These are phyloP conservation scores for Ballota nigra DNA, from an alignment of 257 asterid genomes.

Conservation along the genomic window DNA sequence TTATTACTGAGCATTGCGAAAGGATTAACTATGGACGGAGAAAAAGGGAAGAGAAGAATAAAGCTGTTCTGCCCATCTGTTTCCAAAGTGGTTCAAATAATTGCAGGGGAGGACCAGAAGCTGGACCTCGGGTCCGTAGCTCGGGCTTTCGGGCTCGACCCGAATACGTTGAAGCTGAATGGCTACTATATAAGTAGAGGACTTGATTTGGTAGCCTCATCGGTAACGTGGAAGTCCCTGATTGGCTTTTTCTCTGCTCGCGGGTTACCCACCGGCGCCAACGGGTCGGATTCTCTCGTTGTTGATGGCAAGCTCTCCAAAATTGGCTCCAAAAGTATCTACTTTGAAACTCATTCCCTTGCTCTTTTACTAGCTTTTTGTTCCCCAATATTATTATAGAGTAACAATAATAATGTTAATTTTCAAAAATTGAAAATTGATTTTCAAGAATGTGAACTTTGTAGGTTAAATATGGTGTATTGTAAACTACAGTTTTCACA, in stretches of 20 bases:
- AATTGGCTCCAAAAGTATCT: constrained; percentile 62
- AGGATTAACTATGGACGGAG: constrained; percentile 30
- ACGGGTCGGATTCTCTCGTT: constrained; percentile 51
- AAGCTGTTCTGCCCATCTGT: constrained; percentile 51
- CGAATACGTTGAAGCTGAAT: constrained; percentile 67
- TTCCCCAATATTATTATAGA: background rate
- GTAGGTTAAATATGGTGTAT: too few relatives aligned
- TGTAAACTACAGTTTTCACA: too few relatives aligned
- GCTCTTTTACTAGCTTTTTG: background rate
- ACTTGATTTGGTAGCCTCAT: constrained; percentile 60
- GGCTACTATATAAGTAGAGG: constrained; percentile 90
- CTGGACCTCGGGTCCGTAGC: constrained; percentile 74
- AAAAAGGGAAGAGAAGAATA: constrained; percentile 38
- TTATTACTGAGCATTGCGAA: background rate
- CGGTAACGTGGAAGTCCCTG: constrained; percentile 91
- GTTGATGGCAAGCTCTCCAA: constrained; percentile 65
- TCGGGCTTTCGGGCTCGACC: constrained; percentile 72
- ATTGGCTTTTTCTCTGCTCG: constrained; percentile 72
- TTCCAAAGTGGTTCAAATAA: constrained; percentile 41
- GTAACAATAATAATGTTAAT: background rate
- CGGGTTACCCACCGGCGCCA: constrained; percentile 61
- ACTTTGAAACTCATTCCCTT: background rate
- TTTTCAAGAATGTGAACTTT: background rate
- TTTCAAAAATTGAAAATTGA: background rate
- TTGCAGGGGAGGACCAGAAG: constrained; percentile 57